Conservation (phyloP, 1,139 yeast genomes). For the Zygotorulaspora mrakii region DNA sequence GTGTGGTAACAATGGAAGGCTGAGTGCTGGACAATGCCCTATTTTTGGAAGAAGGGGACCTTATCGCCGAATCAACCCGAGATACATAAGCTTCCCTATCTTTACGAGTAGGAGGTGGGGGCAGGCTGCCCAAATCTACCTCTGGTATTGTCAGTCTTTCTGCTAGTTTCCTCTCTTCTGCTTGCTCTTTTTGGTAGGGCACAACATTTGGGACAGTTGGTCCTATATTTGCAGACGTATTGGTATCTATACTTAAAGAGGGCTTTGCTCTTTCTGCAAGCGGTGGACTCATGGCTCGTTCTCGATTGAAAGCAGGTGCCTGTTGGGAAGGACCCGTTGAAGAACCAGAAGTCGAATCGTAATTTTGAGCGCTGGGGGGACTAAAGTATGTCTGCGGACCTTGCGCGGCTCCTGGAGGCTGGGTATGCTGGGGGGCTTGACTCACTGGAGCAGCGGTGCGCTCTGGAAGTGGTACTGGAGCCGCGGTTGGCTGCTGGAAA, state of each 20-base stretch:
- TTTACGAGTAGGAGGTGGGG: constrained; percentile 34
- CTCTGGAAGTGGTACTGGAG: neutral
- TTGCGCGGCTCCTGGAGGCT: neutral
- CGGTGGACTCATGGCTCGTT: neutral
- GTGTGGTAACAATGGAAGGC: neutral
- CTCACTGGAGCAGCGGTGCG: neutral
- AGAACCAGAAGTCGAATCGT: neutral
- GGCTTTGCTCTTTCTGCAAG: neutral
- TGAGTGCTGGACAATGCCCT: neutral
- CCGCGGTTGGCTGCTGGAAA: neutral
- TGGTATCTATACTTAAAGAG: neutral
- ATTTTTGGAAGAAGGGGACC: neutral
- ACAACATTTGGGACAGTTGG: constrained; percentile 3
- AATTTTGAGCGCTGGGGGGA: neutral
- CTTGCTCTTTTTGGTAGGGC: constrained; percentile 6
- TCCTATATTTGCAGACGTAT: neutral
- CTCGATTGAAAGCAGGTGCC: neutral
- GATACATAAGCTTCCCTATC: constrained; percentile 18
- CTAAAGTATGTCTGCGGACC: neutral
- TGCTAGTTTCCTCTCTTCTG: constrained; percentile 5
- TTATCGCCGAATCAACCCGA: neutral
- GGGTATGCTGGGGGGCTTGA: neutral
- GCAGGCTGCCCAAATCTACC: constrained; percentile 21
- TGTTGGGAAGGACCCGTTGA: neutral
- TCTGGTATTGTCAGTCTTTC: constrained; percentile 12